Evolutionary conservation across 345 rosid species (phyloP).

Genomic region (Melaleuca alternifolia): DNA sequence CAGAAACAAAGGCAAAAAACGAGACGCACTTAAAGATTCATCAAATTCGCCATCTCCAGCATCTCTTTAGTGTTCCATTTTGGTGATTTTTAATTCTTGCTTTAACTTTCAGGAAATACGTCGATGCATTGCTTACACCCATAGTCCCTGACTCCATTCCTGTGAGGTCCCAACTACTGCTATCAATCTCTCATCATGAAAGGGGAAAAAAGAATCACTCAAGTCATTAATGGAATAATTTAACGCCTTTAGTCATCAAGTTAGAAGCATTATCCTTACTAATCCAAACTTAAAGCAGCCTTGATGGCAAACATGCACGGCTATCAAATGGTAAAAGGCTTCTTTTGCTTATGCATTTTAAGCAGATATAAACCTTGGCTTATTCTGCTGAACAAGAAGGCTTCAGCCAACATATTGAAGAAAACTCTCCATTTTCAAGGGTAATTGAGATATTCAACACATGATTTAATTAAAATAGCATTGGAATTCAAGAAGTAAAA

Average conservation of each 20-base stretch:
- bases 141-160: not conserved
- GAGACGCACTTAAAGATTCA: not conserved
- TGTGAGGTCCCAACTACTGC: not conserved
- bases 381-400: not conserved
- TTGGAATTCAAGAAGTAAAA: not conserved
- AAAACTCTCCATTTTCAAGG: not conserved
- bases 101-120: not conserved
- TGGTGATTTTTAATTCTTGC: not conserved
- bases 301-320: not conserved
- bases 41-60: not conserved
- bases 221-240: not conserved
- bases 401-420: not conserved
- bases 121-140: not conserved
- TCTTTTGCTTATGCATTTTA: not conserved
- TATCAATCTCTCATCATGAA: not conserved
- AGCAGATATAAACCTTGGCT: not conserved
- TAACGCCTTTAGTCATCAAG: not conserved
- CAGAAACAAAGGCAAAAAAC: not conserved
- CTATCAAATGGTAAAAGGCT: not conserved
- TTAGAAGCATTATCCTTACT: not conserved
- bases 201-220: not conserved
- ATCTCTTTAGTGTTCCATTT: not conserved
- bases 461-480: not conserved
- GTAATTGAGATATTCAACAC: not conserved
- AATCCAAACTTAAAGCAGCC: not conserved